A percentile compares a stretch with the other conserved stretches of the same genome.
Evolutionary conservation across 495 filamentous ascomycete species (phyloP).

Genomic region (Niebla homalea): DNA sequence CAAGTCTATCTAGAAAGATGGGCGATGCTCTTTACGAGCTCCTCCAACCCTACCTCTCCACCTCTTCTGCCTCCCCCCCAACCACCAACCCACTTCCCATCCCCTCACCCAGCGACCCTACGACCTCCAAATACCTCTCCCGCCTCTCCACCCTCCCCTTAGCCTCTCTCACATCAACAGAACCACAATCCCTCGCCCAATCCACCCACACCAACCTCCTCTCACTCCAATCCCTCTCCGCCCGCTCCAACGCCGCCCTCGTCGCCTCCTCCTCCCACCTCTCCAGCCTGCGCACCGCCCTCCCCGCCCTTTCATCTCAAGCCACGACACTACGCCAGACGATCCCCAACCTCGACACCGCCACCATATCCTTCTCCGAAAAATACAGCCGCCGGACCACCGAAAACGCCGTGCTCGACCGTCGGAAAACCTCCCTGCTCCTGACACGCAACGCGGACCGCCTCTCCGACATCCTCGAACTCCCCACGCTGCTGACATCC

Average conservation of each 20-base stretch:
- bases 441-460: conserved; percentile 79
- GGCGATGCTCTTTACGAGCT: conserved; percentile 41
- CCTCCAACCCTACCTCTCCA: conserved; percentile 48
- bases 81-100: conserved; percentile 4
- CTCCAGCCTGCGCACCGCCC: conserved; percentile 48
- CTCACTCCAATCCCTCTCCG: conserved; percentile 77
- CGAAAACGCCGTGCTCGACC: conserved; percentile 60
- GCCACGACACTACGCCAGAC: conserved; percentile 50
- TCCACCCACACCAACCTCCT: conserved; percentile 69
- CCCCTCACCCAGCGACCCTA: conserved; percentile 30
- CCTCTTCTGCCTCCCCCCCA: conserved; percentile 16
- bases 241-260: conserved; percentile 80
- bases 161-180: conserved; percentile 53
- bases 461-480: conserved; percentile 79
- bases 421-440: conserved; percentile 71
- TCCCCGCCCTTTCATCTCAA: conserved; percentile 54
- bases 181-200: conserved; percentile 69
- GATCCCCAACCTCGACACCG: conserved; percentile 68
- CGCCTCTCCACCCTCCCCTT: conserved; percentile 69
- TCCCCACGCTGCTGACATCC: conserved; percentile 73
- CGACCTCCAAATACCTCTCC: conserved; percentile 56
- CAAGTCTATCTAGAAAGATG: neutral
- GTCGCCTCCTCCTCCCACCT: conserved; percentile 70
- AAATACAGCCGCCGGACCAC: conserved; percentile 56
- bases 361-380: conserved; percentile 64